These are phyloP conservation scores for Ogataea corticis DNA, from an alignment of 805 yeast species.

Conservation along the genomic window DNA sequence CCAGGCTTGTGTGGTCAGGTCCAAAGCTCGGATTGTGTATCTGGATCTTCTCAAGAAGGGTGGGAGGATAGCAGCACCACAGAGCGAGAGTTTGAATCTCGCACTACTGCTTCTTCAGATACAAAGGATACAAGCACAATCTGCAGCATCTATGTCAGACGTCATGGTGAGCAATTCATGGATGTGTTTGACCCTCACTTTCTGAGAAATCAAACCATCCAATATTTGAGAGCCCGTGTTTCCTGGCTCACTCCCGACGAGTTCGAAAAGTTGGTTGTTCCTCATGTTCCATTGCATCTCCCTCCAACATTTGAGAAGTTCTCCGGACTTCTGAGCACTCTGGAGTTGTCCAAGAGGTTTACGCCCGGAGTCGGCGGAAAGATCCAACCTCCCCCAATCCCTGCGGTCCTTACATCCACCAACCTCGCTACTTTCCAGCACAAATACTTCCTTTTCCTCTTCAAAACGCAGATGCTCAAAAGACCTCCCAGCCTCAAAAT, in stretches of 20 bases:
- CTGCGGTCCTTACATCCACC: conserved; percentile 9
- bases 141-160: conserved; percentile 2
- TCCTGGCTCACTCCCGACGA: conserved; percentile 7
- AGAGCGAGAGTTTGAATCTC: background rate
- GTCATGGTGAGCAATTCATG: conserved; percentile 2
- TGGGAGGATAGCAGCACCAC: conserved; percentile 2
- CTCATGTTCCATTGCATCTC: conserved; percentile 14
- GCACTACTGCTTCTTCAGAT: background rate
- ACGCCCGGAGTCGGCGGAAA: background rate
- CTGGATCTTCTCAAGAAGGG: background rate
- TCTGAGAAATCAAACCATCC: conserved; percentile 10
- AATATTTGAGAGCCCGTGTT: conserved; percentile 10
- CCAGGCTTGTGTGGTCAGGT: too few species aligned
- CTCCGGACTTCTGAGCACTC: conserved; percentile 1
- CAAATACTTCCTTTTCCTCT: conserved; percentile 13
- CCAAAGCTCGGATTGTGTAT: background rate
- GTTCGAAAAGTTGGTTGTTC: conserved; percentile 11
- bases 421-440: conserved; percentile 16
- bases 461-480: conserved; percentile 5
- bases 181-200: conserved; percentile 7
- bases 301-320: conserved; percentile 13
- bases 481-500: background rate
- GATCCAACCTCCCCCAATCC: conserved; percentile 8
- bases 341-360: background rate
- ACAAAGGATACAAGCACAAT: background rate